Percentiles rank a stretch among this genome's conserved stretches.
Evolutionary conservation across 768 basidiomycete species (phyloP).

Genomic region (Trametes meyenii): DNA sequence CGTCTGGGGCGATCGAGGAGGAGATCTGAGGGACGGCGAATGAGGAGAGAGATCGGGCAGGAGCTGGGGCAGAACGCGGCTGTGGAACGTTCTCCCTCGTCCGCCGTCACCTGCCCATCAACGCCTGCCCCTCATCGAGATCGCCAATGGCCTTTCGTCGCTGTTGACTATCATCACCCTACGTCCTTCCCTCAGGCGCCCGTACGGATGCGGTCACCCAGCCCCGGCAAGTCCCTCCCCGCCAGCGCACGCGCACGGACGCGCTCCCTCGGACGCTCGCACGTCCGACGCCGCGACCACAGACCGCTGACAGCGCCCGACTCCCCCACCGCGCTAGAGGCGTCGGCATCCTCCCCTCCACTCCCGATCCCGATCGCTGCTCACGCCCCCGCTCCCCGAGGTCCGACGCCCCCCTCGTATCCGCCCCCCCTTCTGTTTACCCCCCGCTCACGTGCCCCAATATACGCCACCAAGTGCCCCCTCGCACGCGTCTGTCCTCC

Average conservation of each 20-base stretch:
- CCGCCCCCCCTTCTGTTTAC: slow-evolving; percentile 11
- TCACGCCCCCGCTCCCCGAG: neutral
- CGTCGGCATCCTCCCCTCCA: too few species aligned
- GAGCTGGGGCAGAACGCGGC: neutral
- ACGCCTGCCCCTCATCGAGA: neutral
- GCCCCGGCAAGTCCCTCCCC: too few species aligned
- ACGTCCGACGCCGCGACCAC: too few species aligned
- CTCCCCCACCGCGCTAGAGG: too few species aligned
- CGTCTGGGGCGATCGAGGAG: slow-evolving; percentile 3
- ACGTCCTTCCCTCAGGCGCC: too few species aligned
- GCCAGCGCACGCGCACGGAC: too few species aligned
- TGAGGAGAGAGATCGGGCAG: slow-evolving; percentile 11
- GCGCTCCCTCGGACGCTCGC: too few species aligned
- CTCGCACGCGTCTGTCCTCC: neutral
- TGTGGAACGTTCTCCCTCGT: slow-evolving; percentile 6
- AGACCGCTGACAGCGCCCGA: too few species aligned
- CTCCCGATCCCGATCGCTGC: neutral
- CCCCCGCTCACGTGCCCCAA: slow-evolving; percentile 15
- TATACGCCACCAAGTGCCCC: slow-evolving; percentile 16
- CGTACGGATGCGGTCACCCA: too few species aligned
- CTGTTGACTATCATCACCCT: slow-evolving; percentile 2
- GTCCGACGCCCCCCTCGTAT: slow-evolving; percentile 1
- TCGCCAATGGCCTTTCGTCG: too few species aligned
- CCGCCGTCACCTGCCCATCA: slow-evolving; percentile 10
- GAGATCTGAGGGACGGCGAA: slow-evolving; percentile 10